Evolutionary conservation across 2,329 filamentous ascomycete genomes (phyloP).

Genomic region (Metarhizium guizhouense): DNA sequence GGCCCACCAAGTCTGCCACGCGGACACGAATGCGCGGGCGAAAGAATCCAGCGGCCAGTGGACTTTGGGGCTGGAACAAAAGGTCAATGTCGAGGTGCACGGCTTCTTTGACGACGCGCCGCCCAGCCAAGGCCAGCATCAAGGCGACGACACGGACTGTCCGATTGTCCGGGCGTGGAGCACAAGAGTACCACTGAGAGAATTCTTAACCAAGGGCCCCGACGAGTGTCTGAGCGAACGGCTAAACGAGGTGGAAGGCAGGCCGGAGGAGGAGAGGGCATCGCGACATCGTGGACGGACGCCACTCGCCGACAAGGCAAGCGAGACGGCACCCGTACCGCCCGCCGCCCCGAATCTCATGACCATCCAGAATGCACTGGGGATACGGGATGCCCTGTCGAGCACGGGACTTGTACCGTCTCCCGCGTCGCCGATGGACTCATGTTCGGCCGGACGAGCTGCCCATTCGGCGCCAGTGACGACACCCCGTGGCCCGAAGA

Average conservation of each 20-base stretch:
- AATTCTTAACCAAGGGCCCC: slow-evolving; percentile 48
- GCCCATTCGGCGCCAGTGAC: background rate
- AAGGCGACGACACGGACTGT: background rate
- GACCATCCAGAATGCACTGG: slow-evolving; percentile 21
- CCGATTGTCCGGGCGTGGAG: slow-evolving; percentile 40
- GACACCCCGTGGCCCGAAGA: slow-evolving; percentile 1
- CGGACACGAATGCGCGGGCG: slow-evolving; percentile 20
- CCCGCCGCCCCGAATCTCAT: slow-evolving; percentile 8
- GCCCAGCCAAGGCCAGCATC: background rate
- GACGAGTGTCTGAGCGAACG: slow-evolving; percentile 45
- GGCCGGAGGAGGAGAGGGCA: slow-evolving; percentile 21
- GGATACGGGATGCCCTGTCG: slow-evolving; percentile 20
- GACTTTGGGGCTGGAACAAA: slow-evolving; percentile 38
- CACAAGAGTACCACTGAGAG: slow-evolving; percentile 38
- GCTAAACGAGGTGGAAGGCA: slow-evolving; percentile 30
- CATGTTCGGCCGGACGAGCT: background rate
- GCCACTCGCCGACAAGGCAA: slow-evolving; percentile 12
- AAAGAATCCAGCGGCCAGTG: slow-evolving; percentile 25
- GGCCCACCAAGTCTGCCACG: slow-evolving; percentile 21
- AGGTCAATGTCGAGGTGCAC: slow-evolving; percentile 45
- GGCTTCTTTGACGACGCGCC: slow-evolving; percentile 50
- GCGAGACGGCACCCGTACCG: background rate
- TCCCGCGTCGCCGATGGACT: slow-evolving; percentile 22
- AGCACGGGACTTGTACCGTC: slow-evolving; percentile 9
- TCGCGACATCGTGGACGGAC: slow-evolving; percentile 19